phyloP scores from a whole-genome alignment of 1,139 yeast species.

The Sugiyamaella sp. region DNA sequence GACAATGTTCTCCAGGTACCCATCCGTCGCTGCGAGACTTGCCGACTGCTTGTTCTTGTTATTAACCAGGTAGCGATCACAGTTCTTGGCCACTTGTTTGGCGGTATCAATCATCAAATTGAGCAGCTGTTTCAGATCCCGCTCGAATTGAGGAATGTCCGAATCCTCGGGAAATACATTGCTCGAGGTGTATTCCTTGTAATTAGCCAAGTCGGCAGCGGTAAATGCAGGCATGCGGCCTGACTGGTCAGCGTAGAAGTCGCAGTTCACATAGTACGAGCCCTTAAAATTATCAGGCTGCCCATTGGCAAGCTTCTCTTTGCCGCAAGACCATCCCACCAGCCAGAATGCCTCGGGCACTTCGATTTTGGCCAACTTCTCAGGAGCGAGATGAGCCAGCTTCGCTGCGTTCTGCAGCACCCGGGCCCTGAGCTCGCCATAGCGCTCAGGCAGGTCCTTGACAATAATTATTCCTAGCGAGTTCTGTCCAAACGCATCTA shows the following conservation, averaged over 20 bases:
- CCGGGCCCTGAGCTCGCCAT: slow-evolving; percentile 45
- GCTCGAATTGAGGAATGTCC: slow-evolving; percentile 36
- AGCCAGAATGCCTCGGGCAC: slow-evolving; percentile 55
- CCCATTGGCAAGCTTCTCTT: slow-evolving; percentile 50
- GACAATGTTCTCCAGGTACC: slow-evolving; percentile 53
- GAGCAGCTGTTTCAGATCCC: slow-evolving; percentile 42
- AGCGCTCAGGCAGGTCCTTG: slow-evolving; percentile 50
- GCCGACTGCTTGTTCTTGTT: slow-evolving; percentile 4
- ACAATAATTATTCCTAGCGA: slow-evolving; percentile 59
- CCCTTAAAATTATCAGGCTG: slow-evolving; percentile 58
- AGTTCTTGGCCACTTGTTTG: slow-evolving; percentile 53
- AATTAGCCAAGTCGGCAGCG: slow-evolving; percentile 40
- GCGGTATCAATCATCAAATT: slow-evolving; percentile 56
- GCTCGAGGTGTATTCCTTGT: slow-evolving; percentile 52
- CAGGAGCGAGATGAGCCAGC: slow-evolving; percentile 50
- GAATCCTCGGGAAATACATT: slow-evolving; percentile 62
- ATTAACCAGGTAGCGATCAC: slow-evolving; percentile 50
- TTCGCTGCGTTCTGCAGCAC: slow-evolving; percentile 53
- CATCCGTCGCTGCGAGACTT: slow-evolving; percentile 39
- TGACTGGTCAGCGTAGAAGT: slow-evolving; percentile 51
- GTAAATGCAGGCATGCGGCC: slow-evolving; percentile 36
- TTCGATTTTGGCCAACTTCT: slow-evolving; percentile 48
- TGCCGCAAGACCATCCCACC: slow-evolving; percentile 70
- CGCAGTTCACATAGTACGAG: slow-evolving; percentile 62
- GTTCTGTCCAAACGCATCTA: slow-evolving; percentile 58